Conservation (phyloP, 176 grass and related monocot genomes). For the Dactylis glomerata region DNA sequence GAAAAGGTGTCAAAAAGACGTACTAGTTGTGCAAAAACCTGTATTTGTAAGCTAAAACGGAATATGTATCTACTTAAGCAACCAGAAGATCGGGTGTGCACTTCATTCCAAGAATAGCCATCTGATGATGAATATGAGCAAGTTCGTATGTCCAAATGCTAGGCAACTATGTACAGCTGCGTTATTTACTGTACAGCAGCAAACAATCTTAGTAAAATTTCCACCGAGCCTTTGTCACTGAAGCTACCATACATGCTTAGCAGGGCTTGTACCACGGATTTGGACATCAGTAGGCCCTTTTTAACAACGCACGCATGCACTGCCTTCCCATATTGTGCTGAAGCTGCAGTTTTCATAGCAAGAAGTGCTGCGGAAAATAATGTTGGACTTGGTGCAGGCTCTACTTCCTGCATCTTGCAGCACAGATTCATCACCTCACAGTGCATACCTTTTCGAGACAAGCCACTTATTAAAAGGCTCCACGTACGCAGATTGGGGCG, state of each 20-base stretch:
- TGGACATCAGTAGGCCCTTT: conserved; percentile 37
- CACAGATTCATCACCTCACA: conserved; percentile 43
- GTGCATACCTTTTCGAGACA: conserved; percentile 53
- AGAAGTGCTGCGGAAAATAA: conserved; percentile 52
- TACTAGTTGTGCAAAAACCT: not conserved
- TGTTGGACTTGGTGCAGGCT: conserved; percentile 55
- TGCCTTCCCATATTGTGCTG: conserved; percentile 20
- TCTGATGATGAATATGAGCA: not conserved
- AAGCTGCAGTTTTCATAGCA: conserved; percentile 17
- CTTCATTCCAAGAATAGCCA: not conserved
- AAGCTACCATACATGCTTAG: conserved; percentile 44
- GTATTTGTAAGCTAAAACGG: not conserved
- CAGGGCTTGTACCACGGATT: conserved; percentile 24
- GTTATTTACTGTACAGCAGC: conserved; percentile 22
- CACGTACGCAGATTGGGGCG: conserved; percentile 58
- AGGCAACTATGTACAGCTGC: conserved; percentile 1
- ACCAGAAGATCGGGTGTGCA: not conserved
- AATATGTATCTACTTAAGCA: not conserved
- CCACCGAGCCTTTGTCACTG: not conserved
- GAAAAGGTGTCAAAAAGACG: not conserved
- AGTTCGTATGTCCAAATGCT: not conserved
- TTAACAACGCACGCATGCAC: conserved; percentile 38
- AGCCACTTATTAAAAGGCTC: conserved; percentile 47
- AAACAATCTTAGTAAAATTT: conserved; percentile 36
- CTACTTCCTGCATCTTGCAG: conserved; percentile 53